Conservation (phyloP, 345 rosid genomes). For the Ceriops decandra region DNA sequence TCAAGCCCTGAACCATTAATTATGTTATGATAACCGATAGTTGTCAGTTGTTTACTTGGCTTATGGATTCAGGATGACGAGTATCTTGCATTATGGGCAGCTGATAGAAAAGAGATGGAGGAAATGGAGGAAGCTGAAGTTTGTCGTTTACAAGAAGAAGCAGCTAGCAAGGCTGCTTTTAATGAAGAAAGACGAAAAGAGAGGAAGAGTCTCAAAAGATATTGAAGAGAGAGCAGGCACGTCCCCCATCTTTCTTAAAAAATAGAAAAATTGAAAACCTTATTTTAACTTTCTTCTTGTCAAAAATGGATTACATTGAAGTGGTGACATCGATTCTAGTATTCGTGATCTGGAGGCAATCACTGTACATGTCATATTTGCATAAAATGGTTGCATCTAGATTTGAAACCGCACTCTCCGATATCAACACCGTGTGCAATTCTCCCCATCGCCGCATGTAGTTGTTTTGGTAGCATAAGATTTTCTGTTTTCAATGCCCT, state of each 20-base stretch:
- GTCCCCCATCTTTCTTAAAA: not conserved
- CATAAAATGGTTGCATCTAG: too few species aligned
- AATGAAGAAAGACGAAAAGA: constrained; percentile 62
- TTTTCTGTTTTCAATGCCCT: too few species aligned
- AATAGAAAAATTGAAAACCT: not conserved
- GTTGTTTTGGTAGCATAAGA: too few species aligned
- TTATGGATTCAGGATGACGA: constrained; percentile 76
- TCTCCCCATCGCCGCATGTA: too few species aligned
- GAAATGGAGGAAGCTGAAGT: constrained; percentile 84
- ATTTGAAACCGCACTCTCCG: too few species aligned
- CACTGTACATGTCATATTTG: too few species aligned
- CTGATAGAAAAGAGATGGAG: constrained; percentile 83
- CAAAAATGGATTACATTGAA: not conserved
- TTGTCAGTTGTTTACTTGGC: not conserved
- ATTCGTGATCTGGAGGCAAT: too few species aligned
- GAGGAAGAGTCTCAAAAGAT: constrained; percentile 69
- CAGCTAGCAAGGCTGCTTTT: constrained; percentile 66
- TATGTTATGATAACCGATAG: not conserved
- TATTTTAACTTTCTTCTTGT: not conserved
- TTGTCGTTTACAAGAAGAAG: constrained; percentile 65
- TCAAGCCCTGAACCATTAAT: not conserved
- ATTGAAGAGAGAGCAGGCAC: constrained; percentile 68
- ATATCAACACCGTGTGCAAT: too few species aligned
- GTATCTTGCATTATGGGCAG: constrained; percentile 88
- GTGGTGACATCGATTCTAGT: not conserved